phyloP scores from a whole-genome alignment of 208 protist species.

The Trypanosoma lewisi region DNA sequence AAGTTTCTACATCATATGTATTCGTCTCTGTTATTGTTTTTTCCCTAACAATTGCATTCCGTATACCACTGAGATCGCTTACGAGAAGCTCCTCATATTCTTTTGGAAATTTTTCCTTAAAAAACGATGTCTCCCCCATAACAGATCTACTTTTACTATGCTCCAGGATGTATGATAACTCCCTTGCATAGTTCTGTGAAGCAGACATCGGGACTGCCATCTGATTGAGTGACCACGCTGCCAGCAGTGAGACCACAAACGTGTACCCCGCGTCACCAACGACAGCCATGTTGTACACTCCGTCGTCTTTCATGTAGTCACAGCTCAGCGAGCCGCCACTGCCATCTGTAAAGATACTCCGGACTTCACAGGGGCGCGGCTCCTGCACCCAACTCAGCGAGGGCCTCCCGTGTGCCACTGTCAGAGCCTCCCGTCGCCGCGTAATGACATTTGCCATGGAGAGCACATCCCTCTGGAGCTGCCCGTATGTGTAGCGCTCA shows the following conservation, averaged over 20 bases:
- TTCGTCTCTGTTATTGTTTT: neutral
- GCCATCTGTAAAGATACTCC: conserved; percentile 64
- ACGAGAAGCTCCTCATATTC: conserved; percentile 48
- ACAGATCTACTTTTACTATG: conserved; percentile 65
- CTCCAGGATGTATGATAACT: conserved; percentile 82
- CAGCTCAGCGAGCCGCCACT: conserved; percentile 53
- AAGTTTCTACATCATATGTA: conserved; percentile 56
- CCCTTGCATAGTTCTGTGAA: conserved; percentile 60
- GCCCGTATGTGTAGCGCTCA: conserved; percentile 65
- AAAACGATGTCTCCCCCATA: conserved; percentile 45
- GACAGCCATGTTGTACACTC: conserved; percentile 59
- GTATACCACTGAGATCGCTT: conserved; percentile 22
- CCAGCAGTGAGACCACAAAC: conserved; percentile 76
- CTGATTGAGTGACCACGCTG: conserved; percentile 72
- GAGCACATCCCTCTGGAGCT: conserved; percentile 78
- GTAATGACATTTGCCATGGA: conserved; percentile 59
- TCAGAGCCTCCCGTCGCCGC: conserved; percentile 43
- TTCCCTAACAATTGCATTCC: neutral
- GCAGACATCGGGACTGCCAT: conserved; percentile 76
- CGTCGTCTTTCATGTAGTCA: conserved; percentile 63
- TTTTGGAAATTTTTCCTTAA: conserved; percentile 60
- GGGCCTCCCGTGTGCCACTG: conserved; percentile 25
- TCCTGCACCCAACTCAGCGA: conserved; percentile 70
- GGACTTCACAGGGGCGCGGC: conserved; percentile 43
- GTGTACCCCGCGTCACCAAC: conserved; percentile 63